Conservation (phyloP, 345 rosid genomes). For the Sapria himalayana region DNA sequence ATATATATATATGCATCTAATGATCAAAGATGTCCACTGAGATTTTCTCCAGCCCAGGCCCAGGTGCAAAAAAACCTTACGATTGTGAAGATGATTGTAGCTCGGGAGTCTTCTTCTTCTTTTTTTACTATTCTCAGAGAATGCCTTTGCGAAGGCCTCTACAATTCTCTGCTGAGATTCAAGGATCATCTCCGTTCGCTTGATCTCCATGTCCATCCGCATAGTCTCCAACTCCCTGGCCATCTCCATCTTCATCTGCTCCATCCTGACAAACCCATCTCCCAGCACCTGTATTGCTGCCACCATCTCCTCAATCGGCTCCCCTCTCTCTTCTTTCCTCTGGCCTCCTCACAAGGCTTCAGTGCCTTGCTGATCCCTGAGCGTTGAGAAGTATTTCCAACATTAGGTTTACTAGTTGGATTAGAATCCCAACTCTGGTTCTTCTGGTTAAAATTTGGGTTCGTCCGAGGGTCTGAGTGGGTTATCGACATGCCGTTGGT, state of each 20-base stretch:
- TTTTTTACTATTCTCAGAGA: constrained; percentile 6
- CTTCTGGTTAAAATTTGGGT: no score
- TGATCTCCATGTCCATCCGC: constrained; percentile 53
- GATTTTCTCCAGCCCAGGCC: no score
- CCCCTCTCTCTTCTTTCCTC: constrained; percentile 9
- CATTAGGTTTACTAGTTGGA: no score
- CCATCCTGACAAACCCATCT: constrained; percentile 31
- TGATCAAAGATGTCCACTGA: no score
- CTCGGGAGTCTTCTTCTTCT: constrained; percentile 8
- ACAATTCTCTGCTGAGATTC: constrained; percentile 36
- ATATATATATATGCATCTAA: no score
- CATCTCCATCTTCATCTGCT: constrained; percentile 56
- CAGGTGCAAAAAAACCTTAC: no score
- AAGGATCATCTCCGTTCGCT: constrained; percentile 30
- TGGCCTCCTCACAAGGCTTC: constrained; percentile 13
- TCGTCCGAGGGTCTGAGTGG: no score
- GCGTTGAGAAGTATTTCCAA: no score
- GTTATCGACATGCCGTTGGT: no score
- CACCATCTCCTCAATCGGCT: constrained; percentile 16
- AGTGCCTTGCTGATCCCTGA: constrained; percentile 10
- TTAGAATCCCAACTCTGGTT: no score
- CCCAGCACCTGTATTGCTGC: constrained; percentile 36
- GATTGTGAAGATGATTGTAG: no score
- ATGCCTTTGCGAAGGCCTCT: constrained; percentile 18
- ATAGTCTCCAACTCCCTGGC: constrained; percentile 31